phyloP scores from a whole-genome alignment of 1,139 yeast species.

The Taphrina deformans region DNA sequence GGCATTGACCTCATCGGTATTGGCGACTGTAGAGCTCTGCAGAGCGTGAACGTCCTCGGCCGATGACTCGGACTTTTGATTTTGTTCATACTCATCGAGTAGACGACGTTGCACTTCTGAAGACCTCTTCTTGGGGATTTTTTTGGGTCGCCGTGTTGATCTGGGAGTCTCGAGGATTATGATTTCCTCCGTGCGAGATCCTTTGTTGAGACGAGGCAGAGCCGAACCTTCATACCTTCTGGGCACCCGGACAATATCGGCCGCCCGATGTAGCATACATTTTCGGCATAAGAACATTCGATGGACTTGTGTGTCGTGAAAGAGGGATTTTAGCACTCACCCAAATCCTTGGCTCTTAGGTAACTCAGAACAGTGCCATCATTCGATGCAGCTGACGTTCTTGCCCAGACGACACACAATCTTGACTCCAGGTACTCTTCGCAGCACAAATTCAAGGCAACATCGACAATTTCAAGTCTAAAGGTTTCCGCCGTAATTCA shows the following conservation, averaged over 20 bases:
- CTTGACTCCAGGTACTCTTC: too few species aligned
- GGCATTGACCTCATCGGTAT: neutral
- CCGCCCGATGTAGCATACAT: neutral
- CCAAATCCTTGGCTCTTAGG: too few species aligned
- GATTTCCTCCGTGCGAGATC: neutral
- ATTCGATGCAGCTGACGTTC: too few species aligned
- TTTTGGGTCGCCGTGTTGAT: conserved; percentile 2
- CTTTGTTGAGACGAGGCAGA: neutral
- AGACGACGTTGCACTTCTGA: neutral
- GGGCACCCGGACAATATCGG: neutral
- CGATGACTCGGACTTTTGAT: neutral
- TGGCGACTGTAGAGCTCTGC: neutral
- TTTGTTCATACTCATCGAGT: neutral
- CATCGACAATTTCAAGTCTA: neutral
- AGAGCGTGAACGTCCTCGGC: neutral
- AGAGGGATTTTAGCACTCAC: too few species aligned
- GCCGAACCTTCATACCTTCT: neutral
- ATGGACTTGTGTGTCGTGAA: neutral
- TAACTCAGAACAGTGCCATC: too few species aligned
- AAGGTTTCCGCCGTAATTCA: neutral
- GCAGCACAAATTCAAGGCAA: too few species aligned
- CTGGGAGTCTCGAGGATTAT: conserved; percentile 5
- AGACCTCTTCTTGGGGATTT: neutral
- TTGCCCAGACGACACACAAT: too few species aligned
- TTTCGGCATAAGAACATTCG: neutral